These are phyloP conservation scores for Lavandula angustifolia DNA, from an alignment of 257 asterid species.

Conservation along the genomic window DNA sequence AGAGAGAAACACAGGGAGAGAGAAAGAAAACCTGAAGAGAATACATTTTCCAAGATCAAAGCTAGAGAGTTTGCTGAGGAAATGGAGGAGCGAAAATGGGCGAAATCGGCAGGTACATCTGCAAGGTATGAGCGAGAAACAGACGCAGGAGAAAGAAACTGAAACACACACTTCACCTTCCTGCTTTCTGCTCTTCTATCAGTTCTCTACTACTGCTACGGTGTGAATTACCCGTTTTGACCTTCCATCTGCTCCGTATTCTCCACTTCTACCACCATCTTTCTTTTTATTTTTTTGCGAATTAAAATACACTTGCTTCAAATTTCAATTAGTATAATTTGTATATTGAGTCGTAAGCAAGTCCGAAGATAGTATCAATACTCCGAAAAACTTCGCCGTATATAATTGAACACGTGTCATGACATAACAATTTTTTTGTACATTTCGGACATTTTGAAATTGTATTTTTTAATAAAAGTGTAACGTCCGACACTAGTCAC, in stretches of 20 bases:
- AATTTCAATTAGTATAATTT: too few relatives aligned
- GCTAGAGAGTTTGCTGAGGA: constrained; percentile 23
- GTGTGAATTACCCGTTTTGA: constrained; percentile 27
- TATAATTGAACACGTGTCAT: too few relatives aligned
- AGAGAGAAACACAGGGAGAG: constrained; percentile 9
- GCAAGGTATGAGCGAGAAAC: constrained; percentile 32
- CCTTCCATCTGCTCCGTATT: constrained; percentile 28
- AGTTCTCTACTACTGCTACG: constrained; percentile 42
- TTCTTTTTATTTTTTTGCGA: neutral
- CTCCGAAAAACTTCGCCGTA: too few relatives aligned
- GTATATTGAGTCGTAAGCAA: too few relatives aligned
- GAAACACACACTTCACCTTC: constrained; percentile 59
- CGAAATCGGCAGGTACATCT: constrained; percentile 27
- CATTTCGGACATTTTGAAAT: too few relatives aligned
- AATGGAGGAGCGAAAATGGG: constrained; percentile 26
- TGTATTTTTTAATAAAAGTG: too few relatives aligned
- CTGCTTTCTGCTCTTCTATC: constrained; percentile 44
- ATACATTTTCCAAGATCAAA: constrained; percentile 27
- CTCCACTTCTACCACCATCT: constrained; percentile 18
- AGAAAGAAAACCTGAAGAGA: constrained; percentile 39
- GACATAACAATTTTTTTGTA: too few relatives aligned
- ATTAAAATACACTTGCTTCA: too few relatives aligned
- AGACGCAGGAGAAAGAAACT: constrained; percentile 24
- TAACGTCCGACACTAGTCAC: too few relatives aligned
- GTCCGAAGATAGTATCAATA: too few relatives aligned